A percentile compares a stretch with the other conserved stretches of the same genome.
Evolutionary conservation across 306 rosid genomes (phyloP).

Genomic region (Echinosophora koreensis): DNA sequence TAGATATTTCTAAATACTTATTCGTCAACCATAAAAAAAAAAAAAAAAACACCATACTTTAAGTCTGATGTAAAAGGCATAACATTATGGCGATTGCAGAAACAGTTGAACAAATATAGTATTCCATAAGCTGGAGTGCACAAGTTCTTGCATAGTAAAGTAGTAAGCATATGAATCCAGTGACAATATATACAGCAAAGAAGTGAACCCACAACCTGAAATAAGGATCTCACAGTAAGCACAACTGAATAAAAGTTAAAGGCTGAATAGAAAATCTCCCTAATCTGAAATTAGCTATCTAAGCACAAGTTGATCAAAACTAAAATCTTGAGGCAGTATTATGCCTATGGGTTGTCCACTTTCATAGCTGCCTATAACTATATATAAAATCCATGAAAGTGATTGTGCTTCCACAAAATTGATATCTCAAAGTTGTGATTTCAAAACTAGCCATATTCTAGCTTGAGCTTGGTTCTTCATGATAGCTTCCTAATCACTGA

Average conservation of each 20-base stretch:
- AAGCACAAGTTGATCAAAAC: slow-evolving; percentile 27
- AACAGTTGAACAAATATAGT: slow-evolving; percentile 16
- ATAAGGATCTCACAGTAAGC: neutral
- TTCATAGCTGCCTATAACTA: slow-evolving; percentile 1
- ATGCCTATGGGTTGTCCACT: slow-evolving; percentile 33
- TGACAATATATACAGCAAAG: slow-evolving; percentile 77
- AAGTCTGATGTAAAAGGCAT: slow-evolving; percentile 35
- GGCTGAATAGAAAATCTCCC: slow-evolving; percentile 4
- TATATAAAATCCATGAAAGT: neutral
- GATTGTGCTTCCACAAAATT: slow-evolving; percentile 17
- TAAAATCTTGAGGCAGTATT: slow-evolving; percentile 45
- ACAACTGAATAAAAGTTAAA: neutral
- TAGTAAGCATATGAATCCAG: slow-evolving; percentile 73
- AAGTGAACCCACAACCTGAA: slow-evolving; percentile 93
- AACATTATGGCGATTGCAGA: slow-evolving; percentile 29
- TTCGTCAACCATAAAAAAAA: neutral
- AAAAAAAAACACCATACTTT: slow-evolving; percentile 18
- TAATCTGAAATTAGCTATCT: too few relatives aligned
- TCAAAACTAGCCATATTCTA: neutral
- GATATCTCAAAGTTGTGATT: neutral
- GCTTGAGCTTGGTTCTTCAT: slow-evolving; percentile 2
- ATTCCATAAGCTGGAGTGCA: slow-evolving; percentile 33
- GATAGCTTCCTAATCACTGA: too few relatives aligned
- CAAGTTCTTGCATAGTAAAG: slow-evolving; percentile 76
- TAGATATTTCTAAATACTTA: neutral